Conservation (phyloP, 2,329 filamentous ascomycete species). For the Curvularia sp. region DNA sequence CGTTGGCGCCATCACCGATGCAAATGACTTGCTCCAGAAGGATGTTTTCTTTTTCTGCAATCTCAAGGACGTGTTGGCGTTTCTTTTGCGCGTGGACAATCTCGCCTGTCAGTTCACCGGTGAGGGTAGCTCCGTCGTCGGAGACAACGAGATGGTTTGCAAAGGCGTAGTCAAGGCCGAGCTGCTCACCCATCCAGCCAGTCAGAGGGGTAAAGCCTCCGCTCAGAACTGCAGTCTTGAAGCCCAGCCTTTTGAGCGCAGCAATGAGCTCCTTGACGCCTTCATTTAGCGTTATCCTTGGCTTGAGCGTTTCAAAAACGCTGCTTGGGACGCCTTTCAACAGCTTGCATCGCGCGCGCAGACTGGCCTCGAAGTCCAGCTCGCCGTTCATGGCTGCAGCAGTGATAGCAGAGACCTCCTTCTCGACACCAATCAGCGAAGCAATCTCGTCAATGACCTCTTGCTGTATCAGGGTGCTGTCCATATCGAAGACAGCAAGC, state of each 20-base stretch:
- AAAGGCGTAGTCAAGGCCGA: constrained; percentile 86
- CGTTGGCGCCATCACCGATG: constrained; percentile 83
- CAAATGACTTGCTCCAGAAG: constrained; percentile 72
- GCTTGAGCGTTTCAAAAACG: constrained; percentile 79
- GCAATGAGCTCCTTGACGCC: constrained; percentile 78
- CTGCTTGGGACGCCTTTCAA: constrained; percentile 80
- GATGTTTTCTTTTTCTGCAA: constrained; percentile 72
- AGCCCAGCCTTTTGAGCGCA: constrained; percentile 78
- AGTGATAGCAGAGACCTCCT: constrained; percentile 85
- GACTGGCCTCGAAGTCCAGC: constrained; percentile 85
- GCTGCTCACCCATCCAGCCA: constrained; percentile 78
- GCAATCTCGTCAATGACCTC: constrained; percentile 98
- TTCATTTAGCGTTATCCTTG: constrained; percentile 78
- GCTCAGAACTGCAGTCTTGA: constrained; percentile 88
- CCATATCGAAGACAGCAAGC: constrained; percentile 97
- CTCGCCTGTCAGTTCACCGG: constrained; percentile 73
- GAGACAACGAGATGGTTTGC: constrained; percentile 83
- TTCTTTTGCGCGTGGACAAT: constrained; percentile 82
- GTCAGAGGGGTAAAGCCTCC: constrained; percentile 93
- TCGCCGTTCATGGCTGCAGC: constrained; percentile 95
- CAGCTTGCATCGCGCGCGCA: constrained; percentile 80
- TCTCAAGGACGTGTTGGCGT: constrained; percentile 72
- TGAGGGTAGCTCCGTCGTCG: constrained; percentile 62
- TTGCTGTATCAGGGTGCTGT: constrained; percentile 94
- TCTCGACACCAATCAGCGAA: constrained; percentile 80